Base-by-base conservation (phyloP, 2,329 filamentous ascomycete species). In the Botryosphaeria agaves region DNA sequence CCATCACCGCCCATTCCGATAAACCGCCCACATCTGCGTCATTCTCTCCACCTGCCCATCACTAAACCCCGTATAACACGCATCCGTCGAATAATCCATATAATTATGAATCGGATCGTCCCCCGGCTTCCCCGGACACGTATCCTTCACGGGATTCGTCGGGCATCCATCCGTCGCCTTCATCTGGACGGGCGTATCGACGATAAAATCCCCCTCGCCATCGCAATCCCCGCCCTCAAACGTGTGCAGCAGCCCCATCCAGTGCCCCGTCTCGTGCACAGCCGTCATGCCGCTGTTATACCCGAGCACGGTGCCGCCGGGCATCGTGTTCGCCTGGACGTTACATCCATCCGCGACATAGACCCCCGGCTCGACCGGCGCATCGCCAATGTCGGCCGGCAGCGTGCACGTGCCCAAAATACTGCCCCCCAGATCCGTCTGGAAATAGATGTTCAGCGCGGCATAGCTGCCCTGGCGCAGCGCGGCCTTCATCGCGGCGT, bases 391-490 rank as follows among this genome's bases (percentile, higher is more conserved):
- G 32, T 48, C 41, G 5, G 48, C 46, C 4, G 56, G 56, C 14
- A 70, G 48, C 0, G 62, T 67, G 51, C 67, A 72, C 31, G 63
- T 64, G 2, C 67, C 67, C 3, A 72, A 54, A 3, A 70, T 48
- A 29, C 46, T 47, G 31, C 52, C 51, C 5, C 42, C 34, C 16
- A 72, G 55, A 33, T 70, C 55, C 18, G 62, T 64, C 46, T 71
- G 64, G 52, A 71, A 72, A 51, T 71, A 72, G 35, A 73, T 52
- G 45, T 73, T 73, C 20, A 72, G 55, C 1, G 60, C 58, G 23
- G 41, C 37, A 47, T 73, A 73, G 23, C 46, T 60, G 30, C 69
- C 68, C 34, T 57, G 50, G 14, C 66, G 64, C 2, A 72, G 59
- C 2, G 59, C 46, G 15, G 48, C 44, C 45, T 72, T 72, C 62